Evolutionary conservation across 371 early-diverging fungal genomes (phyloP), one percentile per base, ranked within the genome.

Genomic region (Basidiobolus meristosporus): DNA sequence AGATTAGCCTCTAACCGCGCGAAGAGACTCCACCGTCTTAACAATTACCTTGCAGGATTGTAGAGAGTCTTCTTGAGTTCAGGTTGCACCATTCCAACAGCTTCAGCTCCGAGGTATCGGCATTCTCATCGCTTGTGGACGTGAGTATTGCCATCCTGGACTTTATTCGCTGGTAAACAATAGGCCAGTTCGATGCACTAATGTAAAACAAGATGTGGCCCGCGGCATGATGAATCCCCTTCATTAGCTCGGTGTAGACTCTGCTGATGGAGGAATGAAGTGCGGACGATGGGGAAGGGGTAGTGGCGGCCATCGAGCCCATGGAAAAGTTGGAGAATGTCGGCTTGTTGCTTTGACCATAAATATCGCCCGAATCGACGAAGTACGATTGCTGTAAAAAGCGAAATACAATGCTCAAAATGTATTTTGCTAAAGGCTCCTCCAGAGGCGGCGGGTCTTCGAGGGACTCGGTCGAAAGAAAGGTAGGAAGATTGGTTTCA

Each of bases 361-460:
- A 62, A 40, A 64, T 60, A 11, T 42, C 20, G 10, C 49, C 23
- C 2, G 51, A 40, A 20, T 46, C 48, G 28, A 53, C 56, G 23
- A 22, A 18, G 3, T 35, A 15, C 45, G 54, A 55, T 41, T 63
- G 63, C 43, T 76, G 66, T 52, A 85, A 63, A 50, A 75, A 78
- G 15, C 73, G 58, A 11, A 70, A 61, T 44, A 81, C 52, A 15
- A 70, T 59, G 38, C 59, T 59, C 7, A 82, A 59, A 3, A 82
- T 59, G 36, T 60, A 66, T 45, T 71, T 75, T 12, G 77, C 77
- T 3, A 82, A 52, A 11, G 45, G 36, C 29, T 85, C 86, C 5
- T 81, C 83, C 23, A 82, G 54, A 31, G 82, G 71, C 21, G 81
- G 82, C 23, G 85, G 85, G 46, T 81, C 84, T 14, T 65, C 65